These are phyloP conservation scores for Triticum timopheevii DNA, from an alignment of 176 grass and related monocot species.

Conservation along the genomic window DNA sequence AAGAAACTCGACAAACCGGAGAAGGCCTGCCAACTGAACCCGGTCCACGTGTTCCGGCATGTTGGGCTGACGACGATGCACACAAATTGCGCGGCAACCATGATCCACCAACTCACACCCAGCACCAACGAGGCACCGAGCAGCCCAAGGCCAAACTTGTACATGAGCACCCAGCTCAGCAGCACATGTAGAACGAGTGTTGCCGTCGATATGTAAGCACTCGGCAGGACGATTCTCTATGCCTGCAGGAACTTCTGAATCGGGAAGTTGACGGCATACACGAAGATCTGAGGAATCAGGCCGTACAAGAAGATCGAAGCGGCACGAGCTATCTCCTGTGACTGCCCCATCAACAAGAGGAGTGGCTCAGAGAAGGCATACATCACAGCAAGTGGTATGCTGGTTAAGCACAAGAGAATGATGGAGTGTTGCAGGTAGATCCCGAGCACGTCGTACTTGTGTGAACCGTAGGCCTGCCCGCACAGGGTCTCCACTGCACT, in stretches of 20 bases:
- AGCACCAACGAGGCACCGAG: conserved; percentile 14
- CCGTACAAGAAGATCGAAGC: conserved; percentile 57
- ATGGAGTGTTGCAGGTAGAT: conserved; percentile 80
- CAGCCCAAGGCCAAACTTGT: conserved; percentile 1
- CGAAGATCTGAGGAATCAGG: conserved; percentile 67
- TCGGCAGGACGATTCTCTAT: conserved; percentile 67
- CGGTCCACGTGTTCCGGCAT: background rate
- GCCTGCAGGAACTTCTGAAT: conserved; percentile 76
- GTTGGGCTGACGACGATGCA: background rate
- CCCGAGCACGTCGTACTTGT: conserved; percentile 82
- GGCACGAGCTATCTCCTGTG: conserved; percentile 50
- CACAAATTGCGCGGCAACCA: background rate
- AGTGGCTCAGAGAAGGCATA: conserved; percentile 60
- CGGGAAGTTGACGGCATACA: conserved; percentile 63
- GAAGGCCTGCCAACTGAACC: background rate
- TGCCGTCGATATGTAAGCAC: conserved; percentile 58
- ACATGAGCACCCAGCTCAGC: conserved; percentile 51
- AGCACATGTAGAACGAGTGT: conserved; percentile 48
- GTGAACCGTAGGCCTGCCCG: conserved; percentile 77
- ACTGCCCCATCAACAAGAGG: conserved; percentile 41
- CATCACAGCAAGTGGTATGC: conserved; percentile 46
- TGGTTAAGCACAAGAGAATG: conserved; percentile 50
- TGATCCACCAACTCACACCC: conserved; percentile 17
- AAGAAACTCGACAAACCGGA: background rate
- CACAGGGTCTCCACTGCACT: conserved; percentile 90